Percentiles rank a stretch among this genome's conserved stretches.
Evolutionary conservation across 331 rosid genomes (phyloP).

Genomic region (Rhamnella rubrinervis): DNA sequence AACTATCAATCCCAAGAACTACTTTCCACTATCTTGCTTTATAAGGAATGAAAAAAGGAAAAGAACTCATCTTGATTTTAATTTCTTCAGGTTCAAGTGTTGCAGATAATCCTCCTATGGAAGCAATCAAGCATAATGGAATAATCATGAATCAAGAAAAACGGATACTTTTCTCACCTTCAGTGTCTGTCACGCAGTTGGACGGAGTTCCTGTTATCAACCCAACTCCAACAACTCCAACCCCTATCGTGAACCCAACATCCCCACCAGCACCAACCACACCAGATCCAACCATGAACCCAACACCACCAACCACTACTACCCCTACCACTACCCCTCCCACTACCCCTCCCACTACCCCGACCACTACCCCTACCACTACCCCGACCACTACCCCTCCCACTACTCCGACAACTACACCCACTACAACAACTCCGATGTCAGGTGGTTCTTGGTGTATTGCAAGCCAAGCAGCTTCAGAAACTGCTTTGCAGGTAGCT

Average conservation of each 20-base stretch:
- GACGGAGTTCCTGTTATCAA: slow-evolving; percentile 64
- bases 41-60: neutral
- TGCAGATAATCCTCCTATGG: slow-evolving; percentile 36
- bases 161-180: slow-evolving; percentile 43
- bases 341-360: slow-evolving; percentile 24
- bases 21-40: neutral
- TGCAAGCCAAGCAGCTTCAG: slow-evolving; percentile 64
- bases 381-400: slow-evolving; percentile 17
- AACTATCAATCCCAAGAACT: neutral
- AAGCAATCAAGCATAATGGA: slow-evolving; percentile 32
- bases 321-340: slow-evolving; percentile 3
- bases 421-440: slow-evolving; percentile 43
- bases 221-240: slow-evolving; percentile 54
- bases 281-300: slow-evolving; percentile 39
- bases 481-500: slow-evolving; percentile 74
- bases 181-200: slow-evolving; percentile 33
- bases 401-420: slow-evolving; percentile 23
- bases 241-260: slow-evolving; percentile 40
- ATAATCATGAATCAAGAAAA: slow-evolving; percentile 36
- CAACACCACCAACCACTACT: slow-evolving; percentile 27
- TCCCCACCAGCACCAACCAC: slow-evolving; percentile 49
- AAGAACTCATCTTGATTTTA: slow-evolving; percentile 10
- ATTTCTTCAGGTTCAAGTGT: slow-evolving; percentile 58
- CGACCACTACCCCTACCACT: slow-evolving; percentile 30
- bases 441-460: slow-evolving; percentile 79